Base-by-base conservation (phyloP, 2,329 filamentous ascomycete genomes). In the Trichoderma atroviride region DNA sequence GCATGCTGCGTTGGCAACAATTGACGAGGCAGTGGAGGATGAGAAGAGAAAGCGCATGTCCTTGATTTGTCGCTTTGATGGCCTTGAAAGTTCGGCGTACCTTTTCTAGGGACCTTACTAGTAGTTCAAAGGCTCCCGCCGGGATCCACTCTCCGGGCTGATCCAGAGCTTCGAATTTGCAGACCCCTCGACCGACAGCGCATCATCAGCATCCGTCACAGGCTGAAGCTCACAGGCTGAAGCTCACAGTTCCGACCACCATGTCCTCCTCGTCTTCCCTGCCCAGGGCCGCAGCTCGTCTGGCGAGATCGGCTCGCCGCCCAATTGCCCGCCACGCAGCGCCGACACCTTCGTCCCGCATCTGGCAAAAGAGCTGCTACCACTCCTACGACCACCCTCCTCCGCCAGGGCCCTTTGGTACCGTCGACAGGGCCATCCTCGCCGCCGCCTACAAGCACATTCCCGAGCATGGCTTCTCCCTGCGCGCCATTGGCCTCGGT, bases 381-480 rank as follows among this genome's bases (percentile, higher is more conserved):
- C 92, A 96, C 82, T 94, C 92, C 71, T 85, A 89, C 80, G 87
- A 92, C 76, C 91, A 93, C 76, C 79, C 80, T 29, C 84, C 88
- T 1, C 76, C 85, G 7, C 83, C 88, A 16, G 80, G 81, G 47
- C 85, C 87, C 71, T 96, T 93, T 84, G 88, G 85, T 76, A 79
- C 84, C 71, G 85, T 87, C 78, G 93, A 97, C 83, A 83, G 85
- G 55, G 83, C 87, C 69, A 96, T 98, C 77, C 91, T 99, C 72
- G 86, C 91, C 57, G 89, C 93, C n/a, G 91, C 94, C 22, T 88
- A 96, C 74, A 78, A 82, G 35, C 92, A 97, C 78, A 89, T 98
- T 11, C 93, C 94, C 22, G 79, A 86, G 62, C 87, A 93, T 78
- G 96, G 96, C 78, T 99, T 98, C 85, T 92, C 93, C 0, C 82